Conservation (phyloP, 2,329 filamentous ascomycete genomes). For the Trichoderma endophyticum region DNA sequence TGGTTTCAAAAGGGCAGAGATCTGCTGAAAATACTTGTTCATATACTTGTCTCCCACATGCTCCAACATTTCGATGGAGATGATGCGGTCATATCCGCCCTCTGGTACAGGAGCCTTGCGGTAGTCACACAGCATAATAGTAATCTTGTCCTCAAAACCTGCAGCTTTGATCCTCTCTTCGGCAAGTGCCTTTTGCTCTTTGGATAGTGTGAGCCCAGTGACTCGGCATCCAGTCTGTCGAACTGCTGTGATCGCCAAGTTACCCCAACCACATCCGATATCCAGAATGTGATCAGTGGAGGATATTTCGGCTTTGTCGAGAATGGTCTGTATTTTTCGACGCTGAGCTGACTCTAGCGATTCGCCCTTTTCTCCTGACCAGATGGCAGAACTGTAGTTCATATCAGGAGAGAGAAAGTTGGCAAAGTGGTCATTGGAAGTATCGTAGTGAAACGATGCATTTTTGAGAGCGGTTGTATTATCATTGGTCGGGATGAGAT, state of each 20-base stretch:
- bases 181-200: constrained; percentile 65
- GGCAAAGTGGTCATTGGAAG: constrained; percentile 19
- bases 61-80: constrained; percentile 76
- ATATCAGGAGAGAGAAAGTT: constrained; percentile 20
- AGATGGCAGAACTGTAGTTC: constrained; percentile 21
- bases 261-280: constrained; percentile 73
- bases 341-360: constrained; percentile 62
- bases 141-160: constrained; percentile 57
- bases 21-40: constrained; percentile 61
- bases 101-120: constrained; percentile 54
- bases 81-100: constrained; percentile 62
- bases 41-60: constrained; percentile 66
- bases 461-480: constrained; percentile 6
- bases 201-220: constrained; percentile 64
- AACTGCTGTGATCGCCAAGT: constrained; percentile 67
- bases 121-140: constrained; percentile 66
- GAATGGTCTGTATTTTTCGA: constrained; percentile 64
- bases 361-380: constrained; percentile 39
- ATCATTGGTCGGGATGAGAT: constrained; percentile 4
- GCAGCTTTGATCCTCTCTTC: constrained; percentile 61
- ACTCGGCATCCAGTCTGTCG: constrained; percentile 62
- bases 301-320: constrained; percentile 61
- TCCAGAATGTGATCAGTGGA: constrained; percentile 65
- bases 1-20: constrained; percentile 61
- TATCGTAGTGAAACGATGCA: constrained; percentile 20